phyloP scores from a whole-genome alignment of 202 grass and related monocot genomes.

The Saccharum hybrid region DNA sequence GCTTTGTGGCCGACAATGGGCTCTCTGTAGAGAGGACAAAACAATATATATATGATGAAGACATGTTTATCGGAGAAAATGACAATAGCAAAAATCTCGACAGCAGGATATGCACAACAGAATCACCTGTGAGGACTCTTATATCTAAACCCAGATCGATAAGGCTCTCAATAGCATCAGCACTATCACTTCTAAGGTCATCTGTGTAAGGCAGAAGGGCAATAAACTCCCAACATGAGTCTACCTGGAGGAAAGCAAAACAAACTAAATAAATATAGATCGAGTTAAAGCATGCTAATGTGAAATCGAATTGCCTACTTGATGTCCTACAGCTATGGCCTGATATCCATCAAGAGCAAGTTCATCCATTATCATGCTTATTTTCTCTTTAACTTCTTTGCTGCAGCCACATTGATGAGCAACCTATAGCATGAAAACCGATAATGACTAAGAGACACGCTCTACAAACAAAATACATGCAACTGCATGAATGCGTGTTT shows the following conservation, averaged over 20 bases:
- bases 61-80: slow-evolving; percentile 27
- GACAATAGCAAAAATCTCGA: slow-evolving; percentile 20
- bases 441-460: slow-evolving; percentile 18
- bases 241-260: slow-evolving; percentile 38
- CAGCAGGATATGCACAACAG: not conserved
- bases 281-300: not conserved
- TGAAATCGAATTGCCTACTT: slow-evolving; percentile 39
- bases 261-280: slow-evolving; percentile 37
- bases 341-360: slow-evolving; percentile 59
- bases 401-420: slow-evolving; percentile 42
- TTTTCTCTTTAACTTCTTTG: slow-evolving; percentile 52
- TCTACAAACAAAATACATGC: slow-evolving; percentile 28
- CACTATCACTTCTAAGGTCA: slow-evolving; percentile 52
- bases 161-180: slow-evolving; percentile 39
- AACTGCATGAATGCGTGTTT: not conserved
- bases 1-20: slow-evolving; percentile 42
- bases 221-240: slow-evolving; percentile 52
- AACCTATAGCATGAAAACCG: slow-evolving; percentile 46
- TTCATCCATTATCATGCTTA: slow-evolving; percentile 46
- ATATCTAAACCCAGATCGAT: slow-evolving; percentile 50
- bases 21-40: slow-evolving; percentile 45
- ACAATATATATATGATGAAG: slow-evolving; percentile 25
- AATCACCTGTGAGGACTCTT: slow-evolving; percentile 50
- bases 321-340: slow-evolving; percentile 55
- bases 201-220: slow-evolving; percentile 59